phyloP scores from a whole-genome alignment of 257 asterid species.

The Rehmannia glutinosa region DNA sequence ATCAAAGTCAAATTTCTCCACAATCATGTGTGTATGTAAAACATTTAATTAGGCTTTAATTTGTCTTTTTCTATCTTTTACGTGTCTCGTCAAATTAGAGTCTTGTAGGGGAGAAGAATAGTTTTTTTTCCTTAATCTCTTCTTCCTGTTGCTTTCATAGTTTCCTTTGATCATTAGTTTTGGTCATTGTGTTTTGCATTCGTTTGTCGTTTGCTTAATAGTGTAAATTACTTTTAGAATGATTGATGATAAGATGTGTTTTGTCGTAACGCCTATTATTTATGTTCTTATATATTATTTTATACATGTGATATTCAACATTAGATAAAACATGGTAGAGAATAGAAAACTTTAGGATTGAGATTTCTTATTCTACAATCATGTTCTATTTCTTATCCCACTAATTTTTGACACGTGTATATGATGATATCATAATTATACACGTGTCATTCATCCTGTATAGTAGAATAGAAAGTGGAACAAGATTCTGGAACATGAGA shows the following conservation, averaged over 20 bases:
- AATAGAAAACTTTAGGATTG: too few relatives aligned
- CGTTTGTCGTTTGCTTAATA: conserved; percentile 17
- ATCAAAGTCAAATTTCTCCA: conserved; percentile 14
- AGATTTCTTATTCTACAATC: neutral
- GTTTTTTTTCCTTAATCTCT: neutral
- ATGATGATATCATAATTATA: too few relatives aligned
- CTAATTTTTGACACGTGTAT: too few relatives aligned
- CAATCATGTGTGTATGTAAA: conserved; percentile 30
- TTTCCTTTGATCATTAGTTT: conserved; percentile 13
- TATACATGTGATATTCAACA: too few relatives aligned
- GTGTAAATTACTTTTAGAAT: conserved; percentile 35
- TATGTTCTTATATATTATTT: neutral
- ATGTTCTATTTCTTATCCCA: too few relatives aligned
- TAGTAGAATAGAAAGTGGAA: too few relatives aligned
- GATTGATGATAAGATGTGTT: conserved; percentile 11
- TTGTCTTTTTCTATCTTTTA: neutral
- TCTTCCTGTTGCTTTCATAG: neutral
- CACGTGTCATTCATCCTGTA: too few relatives aligned
- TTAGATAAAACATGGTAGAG: too few relatives aligned
- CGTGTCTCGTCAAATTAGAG: too few relatives aligned
- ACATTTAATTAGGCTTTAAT: conserved; percentile 25
- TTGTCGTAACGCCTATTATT: conserved; percentile 4
- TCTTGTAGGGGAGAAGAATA: conserved; percentile 11
- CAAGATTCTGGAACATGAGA: too few relatives aligned
- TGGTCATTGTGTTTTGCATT: conserved; percentile 11